A percentile compares a stretch with the other conserved stretches of the same genome.
phyloP scores from a whole-genome alignment of 1,284 basidiomycete genomes.

The Mycocalia duriaeana region DNA sequence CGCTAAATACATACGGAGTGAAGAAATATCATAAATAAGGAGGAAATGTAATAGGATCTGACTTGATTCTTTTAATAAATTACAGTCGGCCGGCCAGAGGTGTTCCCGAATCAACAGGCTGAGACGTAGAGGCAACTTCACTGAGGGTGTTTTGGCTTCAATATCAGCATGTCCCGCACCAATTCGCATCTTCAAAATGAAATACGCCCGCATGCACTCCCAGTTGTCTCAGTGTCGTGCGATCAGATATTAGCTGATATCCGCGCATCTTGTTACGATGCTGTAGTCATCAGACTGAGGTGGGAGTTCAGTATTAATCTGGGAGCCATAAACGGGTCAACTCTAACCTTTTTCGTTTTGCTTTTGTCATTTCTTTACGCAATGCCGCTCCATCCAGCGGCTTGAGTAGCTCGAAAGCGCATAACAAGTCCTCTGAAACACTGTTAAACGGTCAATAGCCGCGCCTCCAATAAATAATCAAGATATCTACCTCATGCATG shows the following conservation, averaged over 20 bases:
- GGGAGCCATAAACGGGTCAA: neutral
- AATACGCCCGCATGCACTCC: neutral
- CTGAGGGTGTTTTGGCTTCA: no score
- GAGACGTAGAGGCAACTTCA: neutral
- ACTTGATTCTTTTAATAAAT: neutral
- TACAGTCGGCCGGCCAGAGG: neutral
- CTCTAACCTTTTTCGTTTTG: constrained; percentile 87
- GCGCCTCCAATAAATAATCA: no score
- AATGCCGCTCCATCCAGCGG: constrained; percentile 92
- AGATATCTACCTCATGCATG: constrained; percentile 78
- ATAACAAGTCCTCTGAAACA: constrained; percentile 95
- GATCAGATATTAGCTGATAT: neutral
- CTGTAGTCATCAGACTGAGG: constrained; percentile 35
- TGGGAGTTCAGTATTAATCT: neutral
- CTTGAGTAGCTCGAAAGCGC: constrained; percentile 96
- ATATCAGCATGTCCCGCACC: no score
- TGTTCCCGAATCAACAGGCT: neutral
- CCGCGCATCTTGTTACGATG: constrained; percentile 15
- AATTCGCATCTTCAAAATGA: neutral
- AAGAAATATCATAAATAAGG: neutral
- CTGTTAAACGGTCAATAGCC: no score
- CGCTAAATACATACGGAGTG: neutral
- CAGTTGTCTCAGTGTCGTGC: neutral
- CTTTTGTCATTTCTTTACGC: constrained; percentile 99
- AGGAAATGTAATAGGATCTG: neutral